Evolutionary conservation across 768 basidiomycete genomes (phyloP).

Genomic region (Phylloporus arenicola): DNA sequence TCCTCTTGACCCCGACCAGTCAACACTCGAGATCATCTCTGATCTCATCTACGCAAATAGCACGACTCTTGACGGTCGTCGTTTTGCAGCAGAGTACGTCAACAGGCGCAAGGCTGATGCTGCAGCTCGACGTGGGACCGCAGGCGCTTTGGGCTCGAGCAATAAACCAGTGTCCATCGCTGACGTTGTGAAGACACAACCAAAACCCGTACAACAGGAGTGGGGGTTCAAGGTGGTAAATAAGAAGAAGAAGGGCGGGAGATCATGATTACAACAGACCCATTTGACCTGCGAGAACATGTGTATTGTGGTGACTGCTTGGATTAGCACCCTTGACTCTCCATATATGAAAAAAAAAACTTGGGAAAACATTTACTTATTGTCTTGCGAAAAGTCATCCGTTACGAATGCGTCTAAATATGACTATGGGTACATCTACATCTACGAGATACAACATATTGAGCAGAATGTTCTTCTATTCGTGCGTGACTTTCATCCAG

Average conservation of each 20-base stretch:
- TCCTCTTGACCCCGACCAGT: slow-evolving; percentile 81
- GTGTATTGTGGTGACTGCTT: slow-evolving; percentile 19
- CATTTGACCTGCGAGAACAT: not conserved
- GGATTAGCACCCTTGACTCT: slow-evolving; percentile 15
- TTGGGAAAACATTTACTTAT: not conserved
- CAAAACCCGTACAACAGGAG: slow-evolving; percentile 67
- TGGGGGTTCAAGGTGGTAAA: slow-evolving; percentile 94
- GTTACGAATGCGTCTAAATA: slow-evolving; percentile 3
- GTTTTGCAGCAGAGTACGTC: slow-evolving; percentile 92
- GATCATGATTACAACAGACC: slow-evolving; percentile 33
- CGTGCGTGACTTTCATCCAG: slow-evolving; percentile 4
- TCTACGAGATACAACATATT: slow-evolving; percentile 19
- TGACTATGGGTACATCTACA: slow-evolving; percentile 15
- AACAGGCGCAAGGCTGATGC: slow-evolving; percentile 83
- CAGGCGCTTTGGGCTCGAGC: slow-evolving; percentile 26
- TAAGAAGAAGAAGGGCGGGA: slow-evolving; percentile 86
- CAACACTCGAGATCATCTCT: slow-evolving; percentile 86
- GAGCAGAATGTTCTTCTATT: slow-evolving; percentile 9
- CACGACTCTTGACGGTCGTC: slow-evolving; percentile 89
- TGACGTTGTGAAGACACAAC: slow-evolving; percentile 86
- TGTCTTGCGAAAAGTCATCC: not conserved
- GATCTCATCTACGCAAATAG: slow-evolving; percentile 94
- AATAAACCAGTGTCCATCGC: slow-evolving; percentile 69
- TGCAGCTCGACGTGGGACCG: slow-evolving; percentile 44
- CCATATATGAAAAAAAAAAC: not conserved